phyloP scores from a whole-genome alignment of 345 rosid species.

The Brassica incana region DNA sequence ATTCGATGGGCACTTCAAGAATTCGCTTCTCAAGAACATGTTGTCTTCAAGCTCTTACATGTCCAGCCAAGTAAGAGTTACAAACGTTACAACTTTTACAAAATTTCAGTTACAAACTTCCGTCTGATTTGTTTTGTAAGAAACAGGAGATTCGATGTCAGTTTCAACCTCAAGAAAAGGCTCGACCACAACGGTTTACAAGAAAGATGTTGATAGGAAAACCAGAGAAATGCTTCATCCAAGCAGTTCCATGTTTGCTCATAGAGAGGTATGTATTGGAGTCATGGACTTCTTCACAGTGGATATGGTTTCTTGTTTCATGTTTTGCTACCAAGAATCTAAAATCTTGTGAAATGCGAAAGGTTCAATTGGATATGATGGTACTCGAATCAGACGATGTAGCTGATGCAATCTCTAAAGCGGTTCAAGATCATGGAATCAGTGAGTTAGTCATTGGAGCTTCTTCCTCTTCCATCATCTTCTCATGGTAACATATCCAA shows the following conservation, averaged over 20 bases:
- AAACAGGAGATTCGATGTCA: conserved; percentile 62
- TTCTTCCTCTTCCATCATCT: conserved; percentile 57
- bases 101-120: neutral
- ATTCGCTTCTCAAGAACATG: conserved; percentile 56
- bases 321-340: neutral
- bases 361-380: conserved; percentile 66
- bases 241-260: conserved; percentile 59
- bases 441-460: conserved; percentile 77
- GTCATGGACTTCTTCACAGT: neutral
- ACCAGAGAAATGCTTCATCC: conserved; percentile 63
- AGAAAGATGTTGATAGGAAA: conserved; percentile 72
- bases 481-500: conserved; percentile 54
- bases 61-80: conserved; percentile 66
- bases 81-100: neutral
- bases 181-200: conserved; percentile 62
- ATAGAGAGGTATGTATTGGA: conserved; percentile 51
- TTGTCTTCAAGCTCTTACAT: conserved; percentile 70
- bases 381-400: conserved; percentile 71
- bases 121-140: conserved; percentile 16
- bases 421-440: conserved; percentile 52
- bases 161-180: conserved; percentile 53
- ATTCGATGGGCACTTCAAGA: conserved; percentile 61
- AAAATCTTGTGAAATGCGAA: conserved; percentile 19
- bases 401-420: conserved; percentile 71
- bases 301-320: neutral